These are phyloP conservation scores for Nemania sp. DNA, from an alignment of 2,329 filamentous ascomycete species.

Conservation along the genomic window DNA sequence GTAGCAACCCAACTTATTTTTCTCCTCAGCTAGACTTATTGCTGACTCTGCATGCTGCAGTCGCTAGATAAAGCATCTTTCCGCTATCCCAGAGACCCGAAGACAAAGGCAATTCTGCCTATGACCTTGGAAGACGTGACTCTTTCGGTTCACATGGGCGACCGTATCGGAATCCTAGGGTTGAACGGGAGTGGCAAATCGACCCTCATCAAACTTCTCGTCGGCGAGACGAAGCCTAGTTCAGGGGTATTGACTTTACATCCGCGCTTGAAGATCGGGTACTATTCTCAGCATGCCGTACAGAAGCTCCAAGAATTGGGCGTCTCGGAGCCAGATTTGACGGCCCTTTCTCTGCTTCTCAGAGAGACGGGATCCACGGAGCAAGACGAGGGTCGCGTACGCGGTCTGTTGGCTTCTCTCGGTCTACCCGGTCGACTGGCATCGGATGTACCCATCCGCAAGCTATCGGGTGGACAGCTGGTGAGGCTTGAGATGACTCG, in stretches of 20 bases:
- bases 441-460: slow-evolving; percentile 78
- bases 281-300: slow-evolving; percentile 85
- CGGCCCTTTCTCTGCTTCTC: slow-evolving; percentile 73
- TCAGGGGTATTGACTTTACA: slow-evolving; percentile 74
- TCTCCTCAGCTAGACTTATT: neutral
- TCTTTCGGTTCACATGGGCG: slow-evolving; percentile 77
- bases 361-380: slow-evolving; percentile 60
- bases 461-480: slow-evolving; percentile 83
- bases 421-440: slow-evolving; percentile 77
- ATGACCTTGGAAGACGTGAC: slow-evolving; percentile 71
- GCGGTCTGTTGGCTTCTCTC: slow-evolving; percentile 74
- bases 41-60: slow-evolving; percentile 17
- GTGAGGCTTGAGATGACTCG: slow-evolving; percentile 73
- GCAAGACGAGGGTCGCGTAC: slow-evolving; percentile 74
- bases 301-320: slow-evolving; percentile 73
- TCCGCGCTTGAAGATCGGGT: slow-evolving; percentile 76
- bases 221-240: slow-evolving; percentile 68
- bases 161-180: slow-evolving; percentile 80
- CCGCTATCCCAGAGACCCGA: slow-evolving; percentile 62
- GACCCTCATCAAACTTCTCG: slow-evolving; percentile 78
- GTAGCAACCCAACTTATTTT: slow-evolving; percentile 4
- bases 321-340: slow-evolving; percentile 62
- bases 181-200: slow-evolving; percentile 87
- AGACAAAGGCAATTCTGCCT: slow-evolving; percentile 52
- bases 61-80: slow-evolving; percentile 78